Percentiles rank a stretch among this genome's conserved stretches.
These are phyloP conservation scores for Aspergillus taichungensis DNA, from an alignment of 495 filamentous ascomycete genomes.

Conservation along the genomic window DNA sequence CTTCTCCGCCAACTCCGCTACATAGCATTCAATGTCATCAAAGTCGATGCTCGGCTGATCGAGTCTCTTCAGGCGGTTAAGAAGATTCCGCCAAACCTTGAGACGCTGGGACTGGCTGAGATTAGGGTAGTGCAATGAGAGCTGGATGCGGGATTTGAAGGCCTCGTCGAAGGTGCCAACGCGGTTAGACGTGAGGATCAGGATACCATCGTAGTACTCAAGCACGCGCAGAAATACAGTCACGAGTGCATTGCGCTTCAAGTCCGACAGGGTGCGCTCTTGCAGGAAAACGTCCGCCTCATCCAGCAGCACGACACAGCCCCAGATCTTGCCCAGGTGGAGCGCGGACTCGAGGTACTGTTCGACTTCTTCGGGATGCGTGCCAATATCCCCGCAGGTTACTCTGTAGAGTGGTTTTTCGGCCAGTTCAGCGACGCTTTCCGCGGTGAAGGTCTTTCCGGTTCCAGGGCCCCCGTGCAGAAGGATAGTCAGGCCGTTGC, in stretches of 20 bases:
- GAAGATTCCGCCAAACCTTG: too few species aligned
- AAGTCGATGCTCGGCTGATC: too few species aligned
- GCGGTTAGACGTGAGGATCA: slow-evolving; percentile 30
- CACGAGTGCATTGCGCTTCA: slow-evolving; percentile 43
- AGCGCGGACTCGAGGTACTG: slow-evolving; percentile 32
- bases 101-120: slow-evolving; percentile 9
- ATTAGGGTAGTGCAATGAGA: slow-evolving; percentile 22
- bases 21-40: too few species aligned
- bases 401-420: slow-evolving; percentile 20
- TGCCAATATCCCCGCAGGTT: slow-evolving; percentile 31
- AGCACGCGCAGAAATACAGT: slow-evolving; percentile 46
- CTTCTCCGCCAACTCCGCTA: too few species aligned
- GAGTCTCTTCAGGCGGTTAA: too few species aligned
- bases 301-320: slow-evolving; percentile 44
- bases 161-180: slow-evolving; percentile 43
- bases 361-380: slow-evolving; percentile 28
- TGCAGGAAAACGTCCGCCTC: slow-evolving; percentile 51
- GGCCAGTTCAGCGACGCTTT: slow-evolving; percentile 20
- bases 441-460: slow-evolving; percentile 30
- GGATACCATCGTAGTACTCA: slow-evolving; percentile 45
- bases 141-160: slow-evolving; percentile 42
- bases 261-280: slow-evolving; percentile 27
- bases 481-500: slow-evolving; percentile 40
- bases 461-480: slow-evolving; percentile 44
- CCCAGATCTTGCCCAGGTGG: slow-evolving; percentile 33